Evolutionary conservation across 352 stramenopile species (phyloP), one percentile per base, ranked within the genome.

Genomic region (Sclerospora graminicola): DNA sequence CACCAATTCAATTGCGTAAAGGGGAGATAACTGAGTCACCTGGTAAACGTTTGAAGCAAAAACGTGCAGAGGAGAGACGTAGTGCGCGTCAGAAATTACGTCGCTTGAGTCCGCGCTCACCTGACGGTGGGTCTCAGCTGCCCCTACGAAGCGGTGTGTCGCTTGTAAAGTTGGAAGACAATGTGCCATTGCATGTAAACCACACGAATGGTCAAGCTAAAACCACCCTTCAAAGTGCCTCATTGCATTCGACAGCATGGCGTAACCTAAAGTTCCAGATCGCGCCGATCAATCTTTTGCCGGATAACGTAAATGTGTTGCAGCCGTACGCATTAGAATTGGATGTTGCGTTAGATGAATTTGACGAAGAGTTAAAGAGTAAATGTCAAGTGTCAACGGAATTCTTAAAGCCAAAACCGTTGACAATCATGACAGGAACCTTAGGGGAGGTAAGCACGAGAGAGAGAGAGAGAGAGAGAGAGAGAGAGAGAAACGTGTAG

Each of bases 231-330:
- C 53, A 74, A 8, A 54, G 66, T 35, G 54, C 54, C 7, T 47
- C 68, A 18, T 40, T 78, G 31, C 76, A 85, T 46, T 79, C 76
- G 14, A 88, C 76, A 0, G 63, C 70, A 11, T 88, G 76, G 76
- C 66, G 76, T 15, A 63, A 67, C 41, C 23, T 80, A 6, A 60
- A 63, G 7, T 27, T 84, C 3, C 32, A 49, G 5, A 15, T 23
- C 0, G 52, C 54, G 28, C 72, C 70, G 5, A 1, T 8, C 0
- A 89, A 84, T 36, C 16, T 89, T 1, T 43, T 89, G 18, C 45
- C 60, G 0, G 48, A 64, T 13, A 42, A 24, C 19, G 42, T 56
- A 1, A 51, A 28, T 0, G 8, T 78, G 13, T 8, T 35, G 7
- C 23, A 45, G 16, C 67, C 72, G 13, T 85, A 70, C 33, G 54